Evolutionary conservation across 805 yeast genomes (phyloP).

Genomic region (Metschnikowia picachoensis): DNA sequence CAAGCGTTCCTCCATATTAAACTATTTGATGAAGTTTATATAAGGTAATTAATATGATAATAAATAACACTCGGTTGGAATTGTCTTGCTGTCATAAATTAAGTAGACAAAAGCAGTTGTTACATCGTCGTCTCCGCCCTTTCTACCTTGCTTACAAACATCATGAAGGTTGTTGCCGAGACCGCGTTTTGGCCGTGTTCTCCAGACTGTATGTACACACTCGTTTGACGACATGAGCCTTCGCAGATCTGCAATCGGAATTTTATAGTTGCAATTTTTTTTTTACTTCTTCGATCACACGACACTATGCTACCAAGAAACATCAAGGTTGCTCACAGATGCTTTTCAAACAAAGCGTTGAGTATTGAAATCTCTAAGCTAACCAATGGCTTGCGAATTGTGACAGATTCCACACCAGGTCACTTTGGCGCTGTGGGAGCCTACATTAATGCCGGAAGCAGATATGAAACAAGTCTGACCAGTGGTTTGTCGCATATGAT

Average conservation of each 20-base stretch:
- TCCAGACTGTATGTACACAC: too few relatives aligned
- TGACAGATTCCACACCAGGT: slow-evolving; percentile 81
- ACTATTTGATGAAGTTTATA: too few relatives aligned
- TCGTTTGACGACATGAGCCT: too few relatives aligned
- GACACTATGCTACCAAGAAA: background rate
- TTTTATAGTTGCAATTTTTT: background rate
- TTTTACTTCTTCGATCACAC: background rate
- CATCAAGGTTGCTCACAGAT: background rate
- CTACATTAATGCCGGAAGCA: slow-evolving; percentile 85
- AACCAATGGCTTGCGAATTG: slow-evolving; percentile 75
- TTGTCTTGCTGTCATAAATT: too few relatives aligned
- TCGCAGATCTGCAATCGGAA: too few relatives aligned
- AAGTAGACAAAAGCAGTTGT: too few relatives aligned
- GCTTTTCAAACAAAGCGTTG: background rate
- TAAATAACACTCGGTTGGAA: too few relatives aligned
- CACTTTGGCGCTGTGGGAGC: slow-evolving; percentile 90
- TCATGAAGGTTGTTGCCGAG: too few relatives aligned
- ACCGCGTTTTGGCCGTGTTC: background rate
- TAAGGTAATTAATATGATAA: too few relatives aligned
- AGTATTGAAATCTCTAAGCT: slow-evolving; percentile 41
- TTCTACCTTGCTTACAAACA: too few relatives aligned
- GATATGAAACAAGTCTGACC: slow-evolving; percentile 59
- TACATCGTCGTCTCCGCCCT: too few relatives aligned
- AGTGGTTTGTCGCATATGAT: slow-evolving; percentile 79
- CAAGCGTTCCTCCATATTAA: too few relatives aligned